Evolutionary conservation across 768 basidiomycete species (phyloP), one percentile per base, ranked within the genome.

Genomic region (Psilocybe cubensis): DNA sequence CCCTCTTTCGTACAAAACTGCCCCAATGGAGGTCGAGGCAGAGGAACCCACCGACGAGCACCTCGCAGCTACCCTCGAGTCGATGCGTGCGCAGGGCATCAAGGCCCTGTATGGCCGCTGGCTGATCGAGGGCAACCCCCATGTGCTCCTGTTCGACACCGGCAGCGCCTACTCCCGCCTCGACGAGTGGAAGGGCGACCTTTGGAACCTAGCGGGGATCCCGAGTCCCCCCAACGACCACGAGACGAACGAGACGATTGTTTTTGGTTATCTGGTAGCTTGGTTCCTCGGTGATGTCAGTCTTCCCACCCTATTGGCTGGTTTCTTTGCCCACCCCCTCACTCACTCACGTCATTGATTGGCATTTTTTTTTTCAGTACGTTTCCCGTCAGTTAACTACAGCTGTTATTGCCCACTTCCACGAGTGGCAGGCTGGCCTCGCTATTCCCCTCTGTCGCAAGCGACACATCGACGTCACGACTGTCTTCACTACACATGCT

Each of bases 231-330:
- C 95, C 1, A 92, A 92, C 66, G 96, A 99, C 73, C 89, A 91
- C 68, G 96, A 99, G 74, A 99, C 97, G 21, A 99, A 99, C 80
- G 96, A 99, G 70, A 90, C 96, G 21, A 95, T 99, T 71, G 80
- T 98, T 53, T 96, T 98, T 75, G 96, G 96, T 12, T 99, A 99
- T 73, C 87, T 99, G 61, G 92, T 96, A 51, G 95, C 96, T 5
- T 99, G 97, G 96, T 98, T 99, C 81, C 82, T 99, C n/a, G 96
- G 96, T 65, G 96, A 99, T 79, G 94, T 94, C 57, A 61, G 89
- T 55, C 11, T 24, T 33, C 55, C 47, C 59, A 58, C 51, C 29
- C 46, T 55, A 23, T 44, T 17, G n/a, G n/a, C n/a, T n/a, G n/a
- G n/a, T 48, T 56, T 45, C 45, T 46, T 42, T 38, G 56, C 56